Evolutionary conservation across 352 stramenopile species (phyloP).

Genomic region (Thraustochytrium aureum): DNA sequence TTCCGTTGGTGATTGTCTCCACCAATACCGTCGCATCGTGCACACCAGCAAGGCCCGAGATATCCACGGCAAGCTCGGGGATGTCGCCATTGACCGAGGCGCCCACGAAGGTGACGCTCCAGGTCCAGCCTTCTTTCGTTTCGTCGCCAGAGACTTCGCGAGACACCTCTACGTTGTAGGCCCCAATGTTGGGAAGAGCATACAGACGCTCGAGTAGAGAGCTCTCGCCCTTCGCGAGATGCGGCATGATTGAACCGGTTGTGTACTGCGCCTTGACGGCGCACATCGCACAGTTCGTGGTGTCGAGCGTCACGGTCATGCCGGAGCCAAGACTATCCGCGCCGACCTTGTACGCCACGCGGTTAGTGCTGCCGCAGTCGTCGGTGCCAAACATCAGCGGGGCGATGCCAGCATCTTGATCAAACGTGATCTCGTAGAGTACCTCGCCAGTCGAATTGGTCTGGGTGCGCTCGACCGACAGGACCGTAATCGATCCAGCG

Average conservation of each 20-base stretch:
- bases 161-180: slow-evolving; percentile 46
- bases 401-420: neutral
- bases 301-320: slow-evolving; percentile 39
- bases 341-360: slow-evolving; percentile 1
- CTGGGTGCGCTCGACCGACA: neutral
- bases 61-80: slow-evolving; percentile 60
- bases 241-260: slow-evolving; percentile 10
- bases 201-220: slow-evolving; percentile 32
- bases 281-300: slow-evolving; percentile 31
- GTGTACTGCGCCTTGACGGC: slow-evolving; percentile 22
- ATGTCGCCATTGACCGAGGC: slow-evolving; percentile 76
- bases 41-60: slow-evolving; percentile 52
- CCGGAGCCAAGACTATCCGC: slow-evolving; percentile 14
- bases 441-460: neutral
- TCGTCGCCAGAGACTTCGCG: neutral
- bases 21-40: slow-evolving; percentile 54
- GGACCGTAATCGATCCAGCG: neutral
- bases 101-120: slow-evolving; percentile 60
- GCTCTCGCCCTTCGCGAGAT: neutral
- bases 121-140: slow-evolving; percentile 11
- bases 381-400: neutral
- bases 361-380: neutral
- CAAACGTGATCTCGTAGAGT: slow-evolving; percentile 18
- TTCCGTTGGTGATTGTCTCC: slow-evolving; percentile 11
- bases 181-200: slow-evolving; percentile 19